Conservation (phyloP, 768 basidiomycete genomes). For the Clitopilus passeckerianus region DNA sequence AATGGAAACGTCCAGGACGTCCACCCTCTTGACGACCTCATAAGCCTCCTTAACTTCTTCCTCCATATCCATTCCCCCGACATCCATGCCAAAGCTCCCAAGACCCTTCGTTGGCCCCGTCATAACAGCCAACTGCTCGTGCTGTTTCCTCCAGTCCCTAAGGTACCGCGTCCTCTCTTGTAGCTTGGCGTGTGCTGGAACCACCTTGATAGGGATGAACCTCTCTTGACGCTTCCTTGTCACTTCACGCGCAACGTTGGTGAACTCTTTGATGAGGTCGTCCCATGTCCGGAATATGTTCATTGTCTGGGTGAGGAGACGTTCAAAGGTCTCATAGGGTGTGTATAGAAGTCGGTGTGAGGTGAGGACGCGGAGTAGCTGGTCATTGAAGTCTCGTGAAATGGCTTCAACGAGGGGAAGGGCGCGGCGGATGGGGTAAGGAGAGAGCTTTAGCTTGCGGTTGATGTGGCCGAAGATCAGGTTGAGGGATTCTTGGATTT, state of each 20-base stretch:
- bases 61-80: conserved; percentile 95
- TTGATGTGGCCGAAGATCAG: conserved; percentile 93
- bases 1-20: conserved; percentile 90
- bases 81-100: conserved; percentile 64
- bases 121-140: conserved; percentile 97
- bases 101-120: conserved; percentile 91
- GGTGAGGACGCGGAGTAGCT: conserved; percentile 84
- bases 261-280: conserved; percentile 87
- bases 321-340: conserved; percentile 92
- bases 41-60: conserved; percentile 96
- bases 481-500: conserved; percentile 84
- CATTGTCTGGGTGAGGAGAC: conserved; percentile 69
- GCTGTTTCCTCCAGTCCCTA: conserved; percentile 91
- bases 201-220: conserved; percentile 96
- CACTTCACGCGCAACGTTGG: conserved; percentile 88
- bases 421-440: conserved; percentile 94
- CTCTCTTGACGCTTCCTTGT: conserved; percentile 84
- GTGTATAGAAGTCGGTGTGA: conserved; percentile 91
- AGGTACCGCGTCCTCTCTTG: conserved; percentile 86
- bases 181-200: conserved; percentile 84
- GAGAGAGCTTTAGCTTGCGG: conserved; percentile 92
- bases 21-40: conserved; percentile 95
- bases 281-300: conserved; percentile 87
- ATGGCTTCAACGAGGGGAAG: conserved; percentile 98
- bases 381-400: conserved; percentile 95